These are phyloP conservation scores for Phytophthora kernoviae DNA, from an alignment of 352 stramenopile genomes.

Conservation along the genomic window DNA sequence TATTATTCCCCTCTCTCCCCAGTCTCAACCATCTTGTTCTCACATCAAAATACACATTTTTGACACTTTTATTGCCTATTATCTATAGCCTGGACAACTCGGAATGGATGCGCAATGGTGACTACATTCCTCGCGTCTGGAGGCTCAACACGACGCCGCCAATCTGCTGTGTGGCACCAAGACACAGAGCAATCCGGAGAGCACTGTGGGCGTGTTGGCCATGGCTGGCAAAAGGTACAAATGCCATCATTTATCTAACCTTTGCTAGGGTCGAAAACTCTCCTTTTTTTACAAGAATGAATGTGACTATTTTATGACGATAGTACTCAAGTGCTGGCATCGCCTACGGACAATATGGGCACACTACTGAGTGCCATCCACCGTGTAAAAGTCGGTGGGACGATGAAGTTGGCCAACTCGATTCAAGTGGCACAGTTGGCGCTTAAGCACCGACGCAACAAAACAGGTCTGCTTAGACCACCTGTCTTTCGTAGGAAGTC, in stretches of 20 bases:
- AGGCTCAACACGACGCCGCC: slow-evolving; percentile 98
- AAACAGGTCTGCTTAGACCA: slow-evolving; percentile 85
- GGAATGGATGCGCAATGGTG: slow-evolving; percentile 99
- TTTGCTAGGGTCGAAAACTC: too few species aligned
- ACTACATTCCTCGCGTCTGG: slow-evolving; percentile 98
- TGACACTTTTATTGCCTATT: slow-evolving; percentile 11
- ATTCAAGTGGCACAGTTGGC: slow-evolving; percentile 97
- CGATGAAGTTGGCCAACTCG: slow-evolving; percentile 94
- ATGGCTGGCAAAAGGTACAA: slow-evolving; percentile 91
- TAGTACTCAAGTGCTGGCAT: slow-evolving; percentile 94
- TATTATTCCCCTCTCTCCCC: slow-evolving; percentile 2
- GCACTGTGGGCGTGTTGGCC: slow-evolving; percentile 96
- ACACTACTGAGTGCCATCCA: slow-evolving; percentile 96
- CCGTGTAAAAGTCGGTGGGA: slow-evolving; percentile 87
- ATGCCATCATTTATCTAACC: too few species aligned
- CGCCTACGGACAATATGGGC: slow-evolving; percentile 97
- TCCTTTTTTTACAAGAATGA: slow-evolving; percentile 1
- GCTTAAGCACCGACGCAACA: slow-evolving; percentile 99
- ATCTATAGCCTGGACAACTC: slow-evolving; percentile 93
- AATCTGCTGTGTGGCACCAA: slow-evolving; percentile 98
- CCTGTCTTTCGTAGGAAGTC: neutral
- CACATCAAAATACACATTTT: slow-evolving; percentile 3
- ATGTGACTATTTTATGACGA: slow-evolving; percentile 1
- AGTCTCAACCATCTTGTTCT: neutral
- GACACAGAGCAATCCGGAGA: slow-evolving; percentile 98